phyloP scores from a whole-genome alignment of 495 filamentous ascomycete species.

The Aspergillus sparsus region DNA sequence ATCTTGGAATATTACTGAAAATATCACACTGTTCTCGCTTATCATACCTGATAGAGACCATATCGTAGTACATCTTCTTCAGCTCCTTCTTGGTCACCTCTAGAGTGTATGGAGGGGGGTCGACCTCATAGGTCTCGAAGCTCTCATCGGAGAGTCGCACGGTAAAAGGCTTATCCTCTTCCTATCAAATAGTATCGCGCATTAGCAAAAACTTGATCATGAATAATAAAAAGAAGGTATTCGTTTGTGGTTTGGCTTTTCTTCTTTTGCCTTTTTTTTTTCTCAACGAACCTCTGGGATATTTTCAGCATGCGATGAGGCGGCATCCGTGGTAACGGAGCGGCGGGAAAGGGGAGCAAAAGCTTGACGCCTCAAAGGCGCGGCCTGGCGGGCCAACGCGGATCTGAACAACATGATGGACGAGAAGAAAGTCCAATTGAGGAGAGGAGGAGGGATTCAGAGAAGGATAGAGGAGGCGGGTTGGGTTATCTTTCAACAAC shows the following conservation, averaged over 20 bases:
- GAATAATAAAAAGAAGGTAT: neutral
- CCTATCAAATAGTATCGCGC: slow-evolving; percentile 49
- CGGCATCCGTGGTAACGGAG: slow-evolving; percentile 91
- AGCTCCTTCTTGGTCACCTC: slow-evolving; percentile 94
- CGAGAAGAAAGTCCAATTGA: slow-evolving; percentile 32
- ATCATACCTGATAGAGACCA: slow-evolving; percentile 85
- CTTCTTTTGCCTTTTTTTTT: slow-evolving; percentile 35
- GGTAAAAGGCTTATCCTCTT: slow-evolving; percentile 92
- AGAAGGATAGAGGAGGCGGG: slow-evolving; percentile 25
- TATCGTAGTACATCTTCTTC: slow-evolving; percentile 98
- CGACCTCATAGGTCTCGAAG: slow-evolving; percentile 99
- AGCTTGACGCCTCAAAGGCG: slow-evolving; percentile 56
- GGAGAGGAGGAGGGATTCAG: slow-evolving; percentile 13
- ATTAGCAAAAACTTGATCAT: slow-evolving; percentile 30
- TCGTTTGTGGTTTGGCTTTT: neutral
- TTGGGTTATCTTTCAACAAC: slow-evolving; percentile 31
- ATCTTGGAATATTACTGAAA: neutral
- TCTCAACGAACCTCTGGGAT: slow-evolving; percentile 64
- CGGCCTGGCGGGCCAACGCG: slow-evolving; percentile 46
- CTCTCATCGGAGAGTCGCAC: slow-evolving; percentile 93
- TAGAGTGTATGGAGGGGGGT: slow-evolving; percentile 88
- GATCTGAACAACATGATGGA: slow-evolving; percentile 50
- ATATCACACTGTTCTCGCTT: slow-evolving; percentile 8
- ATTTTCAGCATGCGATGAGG: slow-evolving; percentile 84
- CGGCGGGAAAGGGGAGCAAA: slow-evolving; percentile 60